Base-by-base conservation (phyloP, 2,329 filamentous ascomycete genomes). In the Bipolaris bicolor region DNA sequence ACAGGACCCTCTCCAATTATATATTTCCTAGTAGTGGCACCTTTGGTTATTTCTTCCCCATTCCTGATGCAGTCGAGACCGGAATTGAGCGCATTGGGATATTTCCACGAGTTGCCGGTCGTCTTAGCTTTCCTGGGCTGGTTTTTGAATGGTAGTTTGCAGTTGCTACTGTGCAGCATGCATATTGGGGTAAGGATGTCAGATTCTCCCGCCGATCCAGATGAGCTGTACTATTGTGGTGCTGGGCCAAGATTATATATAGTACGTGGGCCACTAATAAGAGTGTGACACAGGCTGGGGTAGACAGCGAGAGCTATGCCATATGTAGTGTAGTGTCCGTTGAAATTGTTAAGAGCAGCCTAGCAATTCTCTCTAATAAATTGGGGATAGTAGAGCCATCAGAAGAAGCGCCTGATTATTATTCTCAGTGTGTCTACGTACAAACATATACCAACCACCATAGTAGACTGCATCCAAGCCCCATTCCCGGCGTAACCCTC, bases 141-240 rank as follows among this genome's bases (percentile, higher is more conserved):
- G 20, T 68, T 9, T 57, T 55, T 31, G 62, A 60, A 18, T 66
- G 64, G 62, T 65, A 66, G 15, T 59, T 68, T 26, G 64, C 62
- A 0, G 62, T 65, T 20, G 34, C 64, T 11, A 65, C 64, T 6
- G 62, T 61, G 2, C 66, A 64, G 16, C 57, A 65, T 41, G 57
- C 10, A 13, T 18, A 15, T 24, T 57, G 34, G n/a, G 7, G 11
- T 20, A 41, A n/a, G 5, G 29, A 16, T 13, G 29, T 20, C 3
- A 10, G 10, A 18, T 33, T 13, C n/a, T 29, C n/a, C 24, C 6
- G 7, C 1, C 7, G 4, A 41, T 13, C 15, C 16, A 44, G 3
- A 31, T 5, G 18, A 41, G 36, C 9, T 10, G 26, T 29, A 29
- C 26, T 29, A 3, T 29, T 7, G 7, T 9, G 9, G 26, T 29